phyloP scores from a whole-genome alignment of 352 stramenopile species.

The Phytophthora multivora region DNA sequence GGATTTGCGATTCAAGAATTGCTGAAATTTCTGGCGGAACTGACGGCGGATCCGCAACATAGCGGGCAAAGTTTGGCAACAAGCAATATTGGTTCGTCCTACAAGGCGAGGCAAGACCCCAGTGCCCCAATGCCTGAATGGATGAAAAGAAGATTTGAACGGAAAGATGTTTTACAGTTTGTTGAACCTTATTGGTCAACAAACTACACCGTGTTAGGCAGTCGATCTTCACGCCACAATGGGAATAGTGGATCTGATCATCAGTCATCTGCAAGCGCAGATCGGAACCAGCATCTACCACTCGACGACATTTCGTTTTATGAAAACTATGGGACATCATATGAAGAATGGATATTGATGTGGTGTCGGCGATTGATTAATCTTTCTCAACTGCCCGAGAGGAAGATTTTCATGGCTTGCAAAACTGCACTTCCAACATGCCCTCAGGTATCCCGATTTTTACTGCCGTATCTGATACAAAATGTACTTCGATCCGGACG shows the following conservation, averaged over 20 bases:
- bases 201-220: constrained; percentile 62
- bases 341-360: constrained; percentile 82
- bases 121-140: constrained; percentile 70
- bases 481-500: constrained; percentile 80
- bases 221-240: constrained; percentile 22
- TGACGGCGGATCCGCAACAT: constrained; percentile 77
- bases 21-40: constrained; percentile 77
- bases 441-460: constrained; percentile 75
- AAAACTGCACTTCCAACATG: constrained; percentile 64
- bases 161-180: constrained; percentile 86
- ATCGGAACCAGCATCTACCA: constrained; percentile 22
- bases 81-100: constrained; percentile 15
- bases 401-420: constrained; percentile 85
- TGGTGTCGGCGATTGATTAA: constrained; percentile 82
- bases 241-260: constrained; percentile 14
- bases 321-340: constrained; percentile 73
- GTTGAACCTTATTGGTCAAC: constrained; percentile 91
- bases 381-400: constrained; percentile 79
- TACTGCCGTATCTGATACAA: constrained; percentile 87
- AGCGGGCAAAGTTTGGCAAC: constrained; percentile 56
- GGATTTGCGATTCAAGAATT: constrained; percentile 88
- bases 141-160: constrained; percentile 85
- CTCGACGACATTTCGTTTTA: constrained; percentile 69
- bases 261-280: constrained; percentile 22
- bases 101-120: constrained; percentile 18